Percentiles rank a stretch among this genome's conserved stretches.
Evolutionary conservation across 2,329 filamentous ascomycete genomes (phyloP).

Genomic region (Neofusicoccum cordaticola): DNA sequence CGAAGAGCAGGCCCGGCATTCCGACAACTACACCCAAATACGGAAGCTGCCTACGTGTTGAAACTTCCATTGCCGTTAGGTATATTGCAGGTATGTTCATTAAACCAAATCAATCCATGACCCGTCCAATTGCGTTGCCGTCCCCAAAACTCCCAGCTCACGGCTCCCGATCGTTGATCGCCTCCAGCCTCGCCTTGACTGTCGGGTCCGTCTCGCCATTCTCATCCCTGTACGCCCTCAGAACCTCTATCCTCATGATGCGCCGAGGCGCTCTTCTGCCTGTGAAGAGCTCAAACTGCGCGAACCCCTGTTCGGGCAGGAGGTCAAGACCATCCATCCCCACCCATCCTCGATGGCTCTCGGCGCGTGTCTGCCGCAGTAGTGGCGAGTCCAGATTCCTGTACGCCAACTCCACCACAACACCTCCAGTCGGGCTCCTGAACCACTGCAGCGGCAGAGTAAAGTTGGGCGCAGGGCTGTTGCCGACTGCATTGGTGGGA

Average conservation of each 20-base stretch:
- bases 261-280: conserved; percentile 68
- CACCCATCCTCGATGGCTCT: conserved; percentile 66
- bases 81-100: conserved; percentile 4
- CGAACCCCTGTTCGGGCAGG: conserved; percentile 74
- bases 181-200: background rate
- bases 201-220: conserved; percentile 5
- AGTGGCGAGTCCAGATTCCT: conserved; percentile 70
- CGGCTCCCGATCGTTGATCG: conserved; percentile 4
- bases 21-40: too few species aligned
- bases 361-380: conserved; percentile 62
- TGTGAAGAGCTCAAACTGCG: conserved; percentile 79
- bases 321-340: conserved; percentile 74
- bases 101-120: background rate
- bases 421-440: conserved; percentile 68
- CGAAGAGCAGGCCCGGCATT: background rate
- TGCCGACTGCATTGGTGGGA: conserved; percentile 65
- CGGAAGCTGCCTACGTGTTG: background rate
- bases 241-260: conserved; percentile 67
- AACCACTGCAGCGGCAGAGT: conserved; percentile 69
- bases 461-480: conserved; percentile 65
- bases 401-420: conserved; percentile 71
- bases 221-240: conserved; percentile 22
- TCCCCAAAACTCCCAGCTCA: background rate
- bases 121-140: background rate
- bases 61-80: background rate